Conservation (phyloP, 306 rosid genomes). For the Malus sylvestris region DNA sequence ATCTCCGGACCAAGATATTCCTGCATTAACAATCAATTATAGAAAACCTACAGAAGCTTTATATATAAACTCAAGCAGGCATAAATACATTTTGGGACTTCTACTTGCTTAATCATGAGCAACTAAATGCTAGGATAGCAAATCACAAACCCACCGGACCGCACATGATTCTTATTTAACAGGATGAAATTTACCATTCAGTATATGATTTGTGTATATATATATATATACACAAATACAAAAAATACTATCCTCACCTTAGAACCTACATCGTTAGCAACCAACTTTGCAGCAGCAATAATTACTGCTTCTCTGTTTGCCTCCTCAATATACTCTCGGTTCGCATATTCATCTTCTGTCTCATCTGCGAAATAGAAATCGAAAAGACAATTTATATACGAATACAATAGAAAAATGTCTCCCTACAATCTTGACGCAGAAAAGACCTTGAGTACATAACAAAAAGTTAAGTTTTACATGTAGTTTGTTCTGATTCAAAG, state of each 20-base stretch:
- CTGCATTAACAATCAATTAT: slow-evolving; percentile 35
- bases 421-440: neutral
- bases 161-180: neutral
- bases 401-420: neutral
- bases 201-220: neutral
- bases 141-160: neutral
- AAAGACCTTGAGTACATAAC: neutral
- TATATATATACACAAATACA: neutral
- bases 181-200: neutral
- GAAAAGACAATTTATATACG: slow-evolving; percentile 10
- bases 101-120: neutral
- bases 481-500: neutral
- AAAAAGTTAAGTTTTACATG: neutral
- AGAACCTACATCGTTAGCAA: slow-evolving; percentile 48
- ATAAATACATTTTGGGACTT: neutral
- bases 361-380: slow-evolving; percentile 46
- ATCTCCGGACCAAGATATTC: slow-evolving; percentile 82
- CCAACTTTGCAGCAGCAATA: slow-evolving; percentile 73
- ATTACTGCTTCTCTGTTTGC: slow-evolving; percentile 65
- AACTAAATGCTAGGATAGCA: neutral
- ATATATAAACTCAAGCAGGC: neutral
- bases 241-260: slow-evolving; percentile 42
- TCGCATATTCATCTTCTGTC: slow-evolving; percentile 69
- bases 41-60: neutral
- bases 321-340: slow-evolving; percentile 74